phyloP scores from a whole-genome alignment of 257 asterid genomes.

The Nemophila menziesii region DNA sequence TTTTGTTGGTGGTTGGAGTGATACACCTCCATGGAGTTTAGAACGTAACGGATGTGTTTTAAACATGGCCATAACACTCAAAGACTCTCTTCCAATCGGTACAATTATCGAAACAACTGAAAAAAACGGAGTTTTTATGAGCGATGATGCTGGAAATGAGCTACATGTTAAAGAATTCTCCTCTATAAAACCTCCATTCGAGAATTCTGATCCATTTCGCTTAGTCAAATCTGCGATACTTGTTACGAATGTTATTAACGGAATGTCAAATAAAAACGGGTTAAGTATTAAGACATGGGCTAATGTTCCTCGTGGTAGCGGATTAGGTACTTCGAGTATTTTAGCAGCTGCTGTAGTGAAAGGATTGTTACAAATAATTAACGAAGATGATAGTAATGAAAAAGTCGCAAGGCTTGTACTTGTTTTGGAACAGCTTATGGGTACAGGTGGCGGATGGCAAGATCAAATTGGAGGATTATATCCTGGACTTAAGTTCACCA shows the following conservation, averaged over 20 bases:
- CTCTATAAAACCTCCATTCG: slow-evolving; percentile 64
- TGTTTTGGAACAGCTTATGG: slow-evolving; percentile 88
- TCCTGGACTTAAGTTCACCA: slow-evolving; percentile 81
- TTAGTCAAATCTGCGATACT: slow-evolving; percentile 86
- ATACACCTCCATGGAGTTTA: slow-evolving; percentile 98
- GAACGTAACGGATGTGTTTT: slow-evolving; percentile 91
- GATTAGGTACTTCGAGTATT: slow-evolving; percentile 95
- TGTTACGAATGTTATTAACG: slow-evolving; percentile 43
- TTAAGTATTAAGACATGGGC: slow-evolving; percentile 90
- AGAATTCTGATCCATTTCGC: slow-evolving; percentile 66
- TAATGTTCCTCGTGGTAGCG: slow-evolving; percentile 94
- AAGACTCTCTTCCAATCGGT: slow-evolving; percentile 75
- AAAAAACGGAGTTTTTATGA: slow-evolving; percentile 32
- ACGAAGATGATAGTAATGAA: slow-evolving; percentile 68
- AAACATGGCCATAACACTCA: slow-evolving; percentile 82
- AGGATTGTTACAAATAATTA: slow-evolving; percentile 67
- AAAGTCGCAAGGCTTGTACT: slow-evolving; percentile 81
- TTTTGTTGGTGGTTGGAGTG: slow-evolving; percentile 98
- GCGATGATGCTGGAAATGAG: slow-evolving; percentile 59
- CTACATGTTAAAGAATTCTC: slow-evolving; percentile 34
- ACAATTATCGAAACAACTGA: slow-evolving; percentile 53
- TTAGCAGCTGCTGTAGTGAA: slow-evolving; percentile 92
- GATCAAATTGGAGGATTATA: slow-evolving; percentile 96
- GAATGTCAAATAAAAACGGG: no score
- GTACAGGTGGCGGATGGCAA: slow-evolving; percentile 99